phyloP scores from a whole-genome alignment of 768 basidiomycete genomes.

The Roridomyces roridus region DNA sequence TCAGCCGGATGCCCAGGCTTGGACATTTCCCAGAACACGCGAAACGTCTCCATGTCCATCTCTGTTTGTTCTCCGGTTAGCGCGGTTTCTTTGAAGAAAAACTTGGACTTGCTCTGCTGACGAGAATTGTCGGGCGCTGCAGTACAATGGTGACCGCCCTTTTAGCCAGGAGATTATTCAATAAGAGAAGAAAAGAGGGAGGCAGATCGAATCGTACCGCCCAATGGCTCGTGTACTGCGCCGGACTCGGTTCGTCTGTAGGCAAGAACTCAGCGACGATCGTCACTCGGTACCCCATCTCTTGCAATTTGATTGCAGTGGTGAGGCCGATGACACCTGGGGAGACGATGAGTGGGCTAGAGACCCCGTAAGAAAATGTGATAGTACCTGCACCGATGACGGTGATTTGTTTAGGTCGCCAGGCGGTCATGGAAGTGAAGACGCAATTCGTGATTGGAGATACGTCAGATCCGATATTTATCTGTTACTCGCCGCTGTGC shows the following conservation, averaged over 20 bases:
- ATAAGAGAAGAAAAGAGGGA: too few species aligned
- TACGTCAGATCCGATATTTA: too few species aligned
- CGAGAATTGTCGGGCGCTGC: slow-evolving; percentile 11
- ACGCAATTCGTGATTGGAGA: too few species aligned
- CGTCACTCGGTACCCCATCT: slow-evolving; percentile 52
- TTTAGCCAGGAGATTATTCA: too few species aligned
- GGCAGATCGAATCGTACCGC: slow-evolving; percentile 45
- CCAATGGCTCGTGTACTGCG: slow-evolving; percentile 63
- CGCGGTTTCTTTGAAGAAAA: not conserved
- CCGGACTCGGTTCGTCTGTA: slow-evolving; percentile 53
- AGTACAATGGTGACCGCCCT: slow-evolving; percentile 66
- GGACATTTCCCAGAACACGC: slow-evolving; percentile 59
- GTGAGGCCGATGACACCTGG: slow-evolving; percentile 63
- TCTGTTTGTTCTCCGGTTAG: slow-evolving; percentile 33
- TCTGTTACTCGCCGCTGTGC: too few species aligned
- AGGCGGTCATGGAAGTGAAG: too few species aligned
- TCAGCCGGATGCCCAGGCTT: slow-evolving; percentile 44
- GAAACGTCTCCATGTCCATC: slow-evolving; percentile 61
- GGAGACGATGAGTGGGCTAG: too few species aligned
- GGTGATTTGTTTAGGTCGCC: too few species aligned
- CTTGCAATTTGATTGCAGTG: slow-evolving; percentile 58
- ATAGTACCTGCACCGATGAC: too few species aligned
- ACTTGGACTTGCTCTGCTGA: slow-evolving; percentile 12
- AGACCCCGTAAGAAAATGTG: too few species aligned
- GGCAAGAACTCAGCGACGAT: slow-evolving; percentile 60